A percentile compares a stretch with the other conserved stretches of the same genome.
These are phyloP conservation scores for Ogataea polymorpha DNA, from an alignment of 805 yeast species.

Conservation along the genomic window DNA sequence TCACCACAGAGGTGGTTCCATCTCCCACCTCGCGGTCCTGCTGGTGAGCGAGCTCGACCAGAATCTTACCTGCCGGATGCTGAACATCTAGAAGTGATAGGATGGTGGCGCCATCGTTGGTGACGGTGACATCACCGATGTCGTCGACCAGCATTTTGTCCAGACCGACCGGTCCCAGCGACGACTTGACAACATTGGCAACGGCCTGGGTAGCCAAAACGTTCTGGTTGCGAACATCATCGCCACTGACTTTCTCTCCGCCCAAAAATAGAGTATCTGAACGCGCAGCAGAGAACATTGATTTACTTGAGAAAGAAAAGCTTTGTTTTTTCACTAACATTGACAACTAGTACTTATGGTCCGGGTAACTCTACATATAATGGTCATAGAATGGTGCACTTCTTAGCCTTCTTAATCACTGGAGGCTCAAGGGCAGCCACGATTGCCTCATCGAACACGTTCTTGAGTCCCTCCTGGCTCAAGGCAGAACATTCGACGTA, in stretches of 20 bases:
- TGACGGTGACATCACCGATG: constrained; percentile 97
- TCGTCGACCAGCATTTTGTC: constrained; percentile 99
- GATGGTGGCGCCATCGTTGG: constrained; percentile 98
- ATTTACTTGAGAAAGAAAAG: constrained; percentile 1
- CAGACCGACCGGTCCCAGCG: constrained; percentile 96
- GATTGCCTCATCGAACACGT: constrained; percentile 97
- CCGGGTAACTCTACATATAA: constrained; percentile 10
- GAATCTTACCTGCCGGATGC: constrained; percentile 97
- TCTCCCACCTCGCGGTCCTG: constrained; percentile 99
- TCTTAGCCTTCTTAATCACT: constrained; percentile 73
- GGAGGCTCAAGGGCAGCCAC: constrained; percentile 99
- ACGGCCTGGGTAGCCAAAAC: constrained; percentile 89
- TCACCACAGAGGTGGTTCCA: constrained; percentile 96
- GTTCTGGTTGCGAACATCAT: constrained; percentile 93
- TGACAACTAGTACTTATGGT: constrained; percentile 1
- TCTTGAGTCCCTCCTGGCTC: constrained; percentile 94
- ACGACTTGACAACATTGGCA: constrained; percentile 82
- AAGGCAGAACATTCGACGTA: constrained; percentile 97
- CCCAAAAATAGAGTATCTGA: constrained; percentile 93
- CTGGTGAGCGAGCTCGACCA: constrained; percentile 96
- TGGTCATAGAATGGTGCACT: constrained; percentile 75
- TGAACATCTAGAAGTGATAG: constrained; percentile 88
- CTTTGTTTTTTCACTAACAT: constrained; percentile 1
- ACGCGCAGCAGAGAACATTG: constrained; percentile 71
- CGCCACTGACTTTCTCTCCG: constrained; percentile 94